phyloP scores from a whole-genome alignment of 495 filamentous ascomycete genomes.

The Trichoderma parareesei region DNA sequence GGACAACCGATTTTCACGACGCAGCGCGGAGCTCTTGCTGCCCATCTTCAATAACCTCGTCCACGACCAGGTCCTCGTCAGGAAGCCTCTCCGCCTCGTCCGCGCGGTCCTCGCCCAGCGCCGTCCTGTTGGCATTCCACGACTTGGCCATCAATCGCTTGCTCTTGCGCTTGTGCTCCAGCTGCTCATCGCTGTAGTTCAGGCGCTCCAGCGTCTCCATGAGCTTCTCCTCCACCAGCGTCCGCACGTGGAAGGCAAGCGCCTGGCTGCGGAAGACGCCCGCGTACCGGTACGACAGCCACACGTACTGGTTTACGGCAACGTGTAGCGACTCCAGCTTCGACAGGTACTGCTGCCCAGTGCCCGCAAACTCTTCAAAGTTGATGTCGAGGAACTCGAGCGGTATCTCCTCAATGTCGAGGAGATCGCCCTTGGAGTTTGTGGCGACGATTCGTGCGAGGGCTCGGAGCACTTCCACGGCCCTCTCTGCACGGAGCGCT shows the following conservation, averaged over 20 bases:
- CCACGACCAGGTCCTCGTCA: constrained; percentile 1
- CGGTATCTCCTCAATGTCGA: constrained; percentile 56
- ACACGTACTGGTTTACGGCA: constrained; percentile 73
- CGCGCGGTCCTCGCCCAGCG: constrained; percentile 8
- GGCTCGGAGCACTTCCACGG: constrained; percentile 39
- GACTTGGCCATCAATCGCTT: constrained; percentile 15
- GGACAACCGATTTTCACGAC: background rate
- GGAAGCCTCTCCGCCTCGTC: background rate
- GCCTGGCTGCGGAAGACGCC: constrained; percentile 73
- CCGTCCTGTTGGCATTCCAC: background rate
- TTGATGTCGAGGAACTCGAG: constrained; percentile 57
- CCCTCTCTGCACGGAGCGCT: constrained; percentile 26
- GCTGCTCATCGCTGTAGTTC: constrained; percentile 16
- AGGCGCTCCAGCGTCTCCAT: constrained; percentile 49
- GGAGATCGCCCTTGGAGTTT: constrained; percentile 51
- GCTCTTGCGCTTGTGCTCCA: constrained; percentile 14
- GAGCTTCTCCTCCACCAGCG: constrained; percentile 70
- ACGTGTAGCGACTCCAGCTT: constrained; percentile 73
- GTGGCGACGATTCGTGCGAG: constrained; percentile 62
- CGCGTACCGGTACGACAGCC: constrained; percentile 66
- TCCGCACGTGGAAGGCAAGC: constrained; percentile 74
- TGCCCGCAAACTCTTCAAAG: constrained; percentile 27
- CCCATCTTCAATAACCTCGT: background rate
- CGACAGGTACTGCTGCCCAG: constrained; percentile 46
- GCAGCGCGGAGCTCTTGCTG: background rate